Conservation (phyloP, 768 basidiomycete genomes). For the Amanita muscaria region DNA sequence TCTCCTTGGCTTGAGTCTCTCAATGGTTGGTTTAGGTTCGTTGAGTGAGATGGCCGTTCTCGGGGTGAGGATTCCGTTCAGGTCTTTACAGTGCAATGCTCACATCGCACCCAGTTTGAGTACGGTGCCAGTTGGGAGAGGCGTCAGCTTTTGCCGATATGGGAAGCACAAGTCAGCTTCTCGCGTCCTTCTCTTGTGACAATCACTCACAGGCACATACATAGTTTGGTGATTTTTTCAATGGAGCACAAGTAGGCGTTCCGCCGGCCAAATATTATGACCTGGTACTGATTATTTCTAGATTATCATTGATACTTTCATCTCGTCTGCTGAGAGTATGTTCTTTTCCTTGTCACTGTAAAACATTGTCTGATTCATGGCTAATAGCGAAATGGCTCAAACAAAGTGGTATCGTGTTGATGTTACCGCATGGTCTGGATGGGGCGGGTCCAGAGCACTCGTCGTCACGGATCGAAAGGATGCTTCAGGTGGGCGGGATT, state of each 20-base stretch:
- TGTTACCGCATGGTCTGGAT: slow-evolving; percentile 85
- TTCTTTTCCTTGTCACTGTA: not conserved
- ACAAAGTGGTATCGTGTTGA: slow-evolving; percentile 80
- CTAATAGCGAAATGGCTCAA: slow-evolving; percentile 79
- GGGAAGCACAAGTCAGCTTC: slow-evolving; percentile 64
- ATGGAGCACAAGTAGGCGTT: slow-evolving; percentile 58
- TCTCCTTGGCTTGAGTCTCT: not conserved
- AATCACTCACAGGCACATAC: slow-evolving; percentile 24
- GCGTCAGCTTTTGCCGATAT: slow-evolving; percentile 74
- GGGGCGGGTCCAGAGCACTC: slow-evolving; percentile 94
- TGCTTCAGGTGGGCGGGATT: slow-evolving; percentile 59
- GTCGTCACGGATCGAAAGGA: slow-evolving; percentile 77
- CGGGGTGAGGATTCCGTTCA: slow-evolving; percentile 41
- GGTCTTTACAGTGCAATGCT: not conserved
- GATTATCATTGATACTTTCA: slow-evolving; percentile 84
- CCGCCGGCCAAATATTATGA: not conserved
- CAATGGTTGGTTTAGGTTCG: slow-evolving; percentile 46
- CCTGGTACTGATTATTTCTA: slow-evolving; percentile 16
- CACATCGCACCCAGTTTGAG: slow-evolving; percentile 52
- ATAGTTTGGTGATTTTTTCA: slow-evolving; percentile 84
- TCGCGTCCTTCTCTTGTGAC: not conserved
- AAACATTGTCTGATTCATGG: slow-evolving; percentile 18
- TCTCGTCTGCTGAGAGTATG: slow-evolving; percentile 78
- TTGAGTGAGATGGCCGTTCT: slow-evolving; percentile 87
- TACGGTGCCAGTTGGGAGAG: slow-evolving; percentile 87